Evolutionary conservation across 2,329 filamentous ascomycete genomes (phyloP).

Genomic region (Penicillium sp.): DNA sequence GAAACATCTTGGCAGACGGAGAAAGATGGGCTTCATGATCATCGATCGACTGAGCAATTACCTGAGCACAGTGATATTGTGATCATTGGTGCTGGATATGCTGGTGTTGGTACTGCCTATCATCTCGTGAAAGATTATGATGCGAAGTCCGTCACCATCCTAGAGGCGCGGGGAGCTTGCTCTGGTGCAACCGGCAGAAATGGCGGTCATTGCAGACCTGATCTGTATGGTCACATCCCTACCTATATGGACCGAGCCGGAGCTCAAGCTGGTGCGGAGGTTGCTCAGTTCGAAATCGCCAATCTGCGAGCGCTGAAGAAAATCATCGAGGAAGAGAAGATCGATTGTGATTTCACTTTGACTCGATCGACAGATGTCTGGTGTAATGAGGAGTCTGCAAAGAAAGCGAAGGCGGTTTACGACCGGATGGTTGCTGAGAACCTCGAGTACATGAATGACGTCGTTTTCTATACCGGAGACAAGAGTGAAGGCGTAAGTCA

Average conservation of each 20-base stretch:
- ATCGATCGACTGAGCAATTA: conserved; percentile 41
- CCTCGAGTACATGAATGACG: conserved; percentile 34
- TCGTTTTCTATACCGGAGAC: conserved; percentile 27
- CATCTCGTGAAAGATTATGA: conserved; percentile 37
- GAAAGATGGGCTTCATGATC: conserved; percentile 40
- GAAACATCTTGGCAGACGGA: conserved; percentile 45
- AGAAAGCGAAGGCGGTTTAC: conserved; percentile 28
- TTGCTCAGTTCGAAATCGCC: conserved; percentile 44
- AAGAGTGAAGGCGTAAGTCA: conserved; percentile 32
- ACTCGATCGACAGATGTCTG: conserved; percentile 46
- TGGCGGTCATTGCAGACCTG: conserved; percentile 48
- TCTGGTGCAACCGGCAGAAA: conserved; percentile 49
- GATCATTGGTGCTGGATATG: conserved; percentile 51
- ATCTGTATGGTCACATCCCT: conserved; percentile 43
- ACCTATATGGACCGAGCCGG: conserved; percentile 40
- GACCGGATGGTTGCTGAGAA: conserved; percentile 31
- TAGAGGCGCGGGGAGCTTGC: conserved; percentile 44
- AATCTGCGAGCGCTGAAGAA: conserved; percentile 46
- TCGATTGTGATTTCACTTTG: conserved; percentile 48
- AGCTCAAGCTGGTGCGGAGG: conserved; percentile 37
- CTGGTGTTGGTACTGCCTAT: conserved; percentile 47
- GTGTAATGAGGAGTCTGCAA: conserved; percentile 35
- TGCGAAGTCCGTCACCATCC: conserved; percentile 34
- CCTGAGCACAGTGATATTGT: conserved; percentile 46
- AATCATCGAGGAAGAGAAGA: conserved; percentile 42